A percentile compares a stretch with the other conserved stretches of the same genome.
phyloP scores from a whole-genome alignment of 192 early-diverging fungal species.

The Allomyces javanicus region DNA sequence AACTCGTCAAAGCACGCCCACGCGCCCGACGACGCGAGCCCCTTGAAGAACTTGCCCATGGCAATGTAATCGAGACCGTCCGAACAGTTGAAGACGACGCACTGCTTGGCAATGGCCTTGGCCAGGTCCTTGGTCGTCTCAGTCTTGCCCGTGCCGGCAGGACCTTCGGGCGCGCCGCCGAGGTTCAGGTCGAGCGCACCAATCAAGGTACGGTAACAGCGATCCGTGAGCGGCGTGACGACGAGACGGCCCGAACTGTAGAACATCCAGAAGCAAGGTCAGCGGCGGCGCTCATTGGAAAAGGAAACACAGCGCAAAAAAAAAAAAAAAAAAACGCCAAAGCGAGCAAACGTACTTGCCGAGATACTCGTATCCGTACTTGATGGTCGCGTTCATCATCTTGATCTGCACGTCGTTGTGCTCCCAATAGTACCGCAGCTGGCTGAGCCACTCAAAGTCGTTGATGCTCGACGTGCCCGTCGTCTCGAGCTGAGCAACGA shows the following conservation, averaged over 20 bases:
- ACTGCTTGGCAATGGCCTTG: constrained; percentile 78
- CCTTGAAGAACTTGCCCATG: constrained; percentile 99
- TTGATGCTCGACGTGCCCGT: constrained; percentile 26
- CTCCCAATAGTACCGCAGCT: constrained; percentile 84
- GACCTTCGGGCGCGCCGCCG: constrained; percentile 97
- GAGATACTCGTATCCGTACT: constrained; percentile 95
- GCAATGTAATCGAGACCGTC: constrained; percentile 99
- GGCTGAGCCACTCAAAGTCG: constrained; percentile 90
- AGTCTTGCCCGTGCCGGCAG: constrained; percentile 97
- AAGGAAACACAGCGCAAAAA: too few relatives aligned
- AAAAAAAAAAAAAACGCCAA: too few relatives aligned
- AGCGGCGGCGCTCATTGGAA: too few relatives aligned
- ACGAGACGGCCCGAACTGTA: constrained; percentile 67
- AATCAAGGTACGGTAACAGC: constrained; percentile 94
- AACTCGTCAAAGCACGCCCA: constrained; percentile 99
- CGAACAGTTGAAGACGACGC: constrained; percentile 98
- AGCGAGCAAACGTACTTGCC: constrained; percentile 37
- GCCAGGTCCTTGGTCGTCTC: constrained; percentile 97
- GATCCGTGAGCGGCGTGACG: constrained; percentile 95
- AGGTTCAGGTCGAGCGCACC: constrained; percentile 82
- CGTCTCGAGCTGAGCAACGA: constrained; percentile 45
- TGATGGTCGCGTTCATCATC: constrained; percentile 87
- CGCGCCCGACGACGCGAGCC: constrained; percentile 92
- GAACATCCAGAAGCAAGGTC: too few relatives aligned
- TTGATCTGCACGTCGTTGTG: constrained; percentile 41